phyloP scores from a whole-genome alignment of 1,284 basidiomycete species.

The Phaffia rhodozyma region DNA sequence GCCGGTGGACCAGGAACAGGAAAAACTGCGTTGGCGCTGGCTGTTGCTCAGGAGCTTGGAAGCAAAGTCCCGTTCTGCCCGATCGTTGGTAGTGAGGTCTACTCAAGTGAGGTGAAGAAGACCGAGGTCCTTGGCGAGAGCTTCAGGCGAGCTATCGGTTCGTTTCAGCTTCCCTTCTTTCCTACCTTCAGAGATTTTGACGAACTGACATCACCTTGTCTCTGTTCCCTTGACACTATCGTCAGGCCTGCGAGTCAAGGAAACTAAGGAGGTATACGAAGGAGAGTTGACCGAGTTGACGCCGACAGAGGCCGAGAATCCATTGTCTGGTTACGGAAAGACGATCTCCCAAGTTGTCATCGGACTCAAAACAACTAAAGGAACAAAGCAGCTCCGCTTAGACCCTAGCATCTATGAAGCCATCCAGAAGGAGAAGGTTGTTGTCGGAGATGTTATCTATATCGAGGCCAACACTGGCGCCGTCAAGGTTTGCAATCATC shows the following conservation, averaged over 20 bases:
- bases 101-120: conserved; percentile 95
- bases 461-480: conserved; percentile 85
- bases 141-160: conserved; percentile 90
- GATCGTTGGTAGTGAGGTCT: conserved; percentile 96
- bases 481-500: background rate
- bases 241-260: conserved; percentile 84
- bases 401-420: conserved; percentile 96
- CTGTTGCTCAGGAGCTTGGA: conserved; percentile 86
- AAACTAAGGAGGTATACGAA: conserved; percentile 98
- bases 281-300: conserved; percentile 96
- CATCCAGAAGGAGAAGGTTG: conserved; percentile 93
- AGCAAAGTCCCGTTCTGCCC: conserved; percentile 94
- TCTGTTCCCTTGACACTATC: conserved; percentile 4
- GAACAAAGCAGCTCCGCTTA: conserved; percentile 91
- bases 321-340: conserved; percentile 92
- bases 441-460: conserved; percentile 94
- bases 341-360: conserved; percentile 91
- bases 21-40: conserved; percentile 90
- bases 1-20: conserved; percentile 87
- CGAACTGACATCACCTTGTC: background rate
- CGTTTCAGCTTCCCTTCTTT: background rate
- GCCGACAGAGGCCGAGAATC: conserved; percentile 89
- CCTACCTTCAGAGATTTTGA: background rate
- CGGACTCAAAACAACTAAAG: conserved; percentile 92
- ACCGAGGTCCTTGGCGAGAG: conserved; percentile 95